Base-by-base conservation (phyloP, 2,329 filamentous ascomycete genomes). In the Eutypella sp. region DNA sequence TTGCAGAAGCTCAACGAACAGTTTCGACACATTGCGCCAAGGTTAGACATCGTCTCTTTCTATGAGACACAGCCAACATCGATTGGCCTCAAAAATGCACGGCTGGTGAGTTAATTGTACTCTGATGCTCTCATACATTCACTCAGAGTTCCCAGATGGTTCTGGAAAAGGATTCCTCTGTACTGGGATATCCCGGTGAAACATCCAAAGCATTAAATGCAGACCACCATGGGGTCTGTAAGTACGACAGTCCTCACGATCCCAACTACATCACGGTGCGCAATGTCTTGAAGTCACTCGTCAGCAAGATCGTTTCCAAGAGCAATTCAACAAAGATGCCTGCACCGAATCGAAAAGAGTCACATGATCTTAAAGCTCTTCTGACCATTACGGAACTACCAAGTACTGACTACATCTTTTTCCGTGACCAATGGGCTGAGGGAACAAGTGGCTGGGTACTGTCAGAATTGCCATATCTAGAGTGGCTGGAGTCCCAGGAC, bases 221-320 rank as follows among this genome's bases (percentile, higher is more conserved):
- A 8, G 66, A 74, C 44, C 71, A 74, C 43, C 66, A 67, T 34
- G 51, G 54, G 2, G 62, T 72, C 8, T 72, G 67, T 59, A 74
- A 73, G 44, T 74, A 63, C 42, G 47, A 54, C 8, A 58, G 56
- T 10, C 58, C 47, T 2, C 11, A 56, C 0, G 70, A 74, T 45
- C 46, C 67, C 1, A 66, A 67, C 42, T 74, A 74, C 40, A 45
- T 57, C 5, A 47, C 52, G 7, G 56, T 69, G 2, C 46, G 58
- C 33, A 62, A 66, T 38, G 52, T 59, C 2, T 52, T 68, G 16
- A 60, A 52, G 31, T 52, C 45, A 9, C 41, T 58, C 18, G 42
- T 55, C 8, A 38, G 33, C 8, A 51, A 52, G 19, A 18, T 41
- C 5, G 41, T 45, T 13, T 42, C 47, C n/a, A 38, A 10, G 3